Evolutionary conservation across 495 filamentous ascomycete genomes (phyloP).

Genomic region (Aspergillus affinis): DNA sequence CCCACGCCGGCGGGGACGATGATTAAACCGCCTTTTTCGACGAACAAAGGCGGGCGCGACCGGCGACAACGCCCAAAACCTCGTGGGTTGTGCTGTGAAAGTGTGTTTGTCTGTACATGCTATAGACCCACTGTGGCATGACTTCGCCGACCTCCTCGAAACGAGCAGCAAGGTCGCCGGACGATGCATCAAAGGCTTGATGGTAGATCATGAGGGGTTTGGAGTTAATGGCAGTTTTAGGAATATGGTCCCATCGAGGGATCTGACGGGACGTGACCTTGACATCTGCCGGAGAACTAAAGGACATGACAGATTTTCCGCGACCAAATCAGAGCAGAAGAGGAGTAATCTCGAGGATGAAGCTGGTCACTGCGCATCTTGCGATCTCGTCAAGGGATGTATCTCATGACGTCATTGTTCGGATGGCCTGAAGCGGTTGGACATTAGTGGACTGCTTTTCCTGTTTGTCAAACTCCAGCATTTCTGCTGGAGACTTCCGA

Average conservation of each 20-base stretch:
- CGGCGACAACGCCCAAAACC: slow-evolving; percentile 58
- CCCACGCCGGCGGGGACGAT: slow-evolving; percentile 66
- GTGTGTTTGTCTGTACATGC: slow-evolving; percentile 64
- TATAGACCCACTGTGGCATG: slow-evolving; percentile 63
- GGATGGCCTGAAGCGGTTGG: background rate
- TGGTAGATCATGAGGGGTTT: slow-evolving; percentile 65
- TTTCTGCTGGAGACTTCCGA: too few relatives aligned
- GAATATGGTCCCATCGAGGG: slow-evolving; percentile 53
- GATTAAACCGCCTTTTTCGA: slow-evolving; percentile 61
- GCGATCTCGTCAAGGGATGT: too few relatives aligned
- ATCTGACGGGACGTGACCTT: slow-evolving; percentile 58
- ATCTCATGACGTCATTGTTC: background rate
- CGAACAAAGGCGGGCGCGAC: slow-evolving; percentile 62
- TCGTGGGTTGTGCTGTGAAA: slow-evolving; percentile 69
- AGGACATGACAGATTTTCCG: slow-evolving; percentile 21
- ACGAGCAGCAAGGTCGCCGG: slow-evolving; percentile 52
- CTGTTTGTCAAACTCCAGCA: too few relatives aligned
- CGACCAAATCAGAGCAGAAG: background rate
- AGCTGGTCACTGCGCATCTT: background rate
- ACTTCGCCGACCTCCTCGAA: slow-evolving; percentile 53
- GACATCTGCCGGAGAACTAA: slow-evolving; percentile 50
- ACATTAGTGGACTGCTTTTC: too few relatives aligned
- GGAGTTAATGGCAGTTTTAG: slow-evolving; percentile 64
- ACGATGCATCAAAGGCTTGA: slow-evolving; percentile 47
- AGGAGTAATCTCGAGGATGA: background rate